Conservation (phyloP, 257 asterid genomes). For the Verbena officinalis region DNA sequence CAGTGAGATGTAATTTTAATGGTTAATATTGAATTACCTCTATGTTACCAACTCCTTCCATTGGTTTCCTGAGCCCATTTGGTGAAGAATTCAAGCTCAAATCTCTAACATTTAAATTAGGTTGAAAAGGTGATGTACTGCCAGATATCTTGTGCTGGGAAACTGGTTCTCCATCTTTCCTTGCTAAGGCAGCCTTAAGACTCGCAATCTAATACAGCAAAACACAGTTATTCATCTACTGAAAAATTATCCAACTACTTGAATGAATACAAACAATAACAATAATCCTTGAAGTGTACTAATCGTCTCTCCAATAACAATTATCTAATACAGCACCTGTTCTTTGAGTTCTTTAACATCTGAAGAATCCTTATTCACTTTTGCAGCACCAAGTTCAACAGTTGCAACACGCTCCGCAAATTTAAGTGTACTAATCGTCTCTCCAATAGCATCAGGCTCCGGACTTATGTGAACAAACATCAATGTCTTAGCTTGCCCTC, state of each 20-base stretch:
- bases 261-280: neutral
- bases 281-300: no score
- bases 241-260: slow-evolving; percentile 19
- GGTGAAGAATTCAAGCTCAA: slow-evolving; percentile 41
- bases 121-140: slow-evolving; percentile 43
- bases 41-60: slow-evolving; percentile 67
- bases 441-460: slow-evolving; percentile 87
- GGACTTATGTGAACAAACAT: slow-evolving; percentile 99
- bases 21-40: slow-evolving; percentile 49
- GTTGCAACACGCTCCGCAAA: slow-evolving; percentile 97
- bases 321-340: no score
- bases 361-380: slow-evolving; percentile 75
- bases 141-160: slow-evolving; percentile 41
- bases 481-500: slow-evolving; percentile 94
- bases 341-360: slow-evolving; percentile 94
- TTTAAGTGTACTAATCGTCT: slow-evolving; percentile 91
- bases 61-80: slow-evolving; percentile 58
- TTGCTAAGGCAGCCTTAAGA: slow-evolving; percentile 74
- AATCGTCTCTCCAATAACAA: no score
- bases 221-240: slow-evolving; percentile 16
- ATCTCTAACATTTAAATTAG: slow-evolving; percentile 44
- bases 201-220: slow-evolving; percentile 46
- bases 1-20: neutral
- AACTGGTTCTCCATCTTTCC: slow-evolving; percentile 56
- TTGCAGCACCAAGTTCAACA: slow-evolving; percentile 97